Conservation (phyloP, 805 yeast species). For the Candida gorgasii region DNA sequence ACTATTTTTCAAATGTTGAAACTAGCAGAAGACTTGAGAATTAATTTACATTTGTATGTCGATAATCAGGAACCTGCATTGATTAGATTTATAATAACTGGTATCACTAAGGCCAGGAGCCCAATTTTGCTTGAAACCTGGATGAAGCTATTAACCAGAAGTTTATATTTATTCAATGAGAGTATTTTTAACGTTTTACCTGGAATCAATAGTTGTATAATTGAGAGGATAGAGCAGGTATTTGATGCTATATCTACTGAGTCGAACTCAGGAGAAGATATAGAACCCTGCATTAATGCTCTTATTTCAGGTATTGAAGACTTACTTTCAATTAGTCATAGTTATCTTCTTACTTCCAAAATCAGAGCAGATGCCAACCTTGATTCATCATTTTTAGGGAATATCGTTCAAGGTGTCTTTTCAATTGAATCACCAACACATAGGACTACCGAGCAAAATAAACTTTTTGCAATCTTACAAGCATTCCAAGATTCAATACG, state of each 20-base stretch:
- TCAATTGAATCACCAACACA: constrained; percentile 65
- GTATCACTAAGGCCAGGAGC: constrained; percentile 46
- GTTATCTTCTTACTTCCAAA: constrained; percentile 44
- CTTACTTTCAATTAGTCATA: constrained; percentile 58
- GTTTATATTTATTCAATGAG: constrained; percentile 51
- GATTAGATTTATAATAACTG: constrained; percentile 49
- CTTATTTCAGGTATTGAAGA: constrained; percentile 66
- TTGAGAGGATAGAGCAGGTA: constrained; percentile 35
- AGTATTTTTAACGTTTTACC: constrained; percentile 57
- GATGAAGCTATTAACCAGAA: constrained; percentile 51
- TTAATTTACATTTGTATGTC: constrained; percentile 31
- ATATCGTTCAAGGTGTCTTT: constrained; percentile 77
- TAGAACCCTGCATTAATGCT: constrained; percentile 46
- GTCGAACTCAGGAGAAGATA: constrained; percentile 26
- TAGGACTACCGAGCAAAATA: constrained; percentile 51
- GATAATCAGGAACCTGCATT: constrained; percentile 30
- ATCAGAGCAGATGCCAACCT: constrained; percentile 20
- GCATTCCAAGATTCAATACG: constrained; percentile 62
- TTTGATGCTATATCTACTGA: constrained; percentile 24
- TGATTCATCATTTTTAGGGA: constrained; percentile 54
- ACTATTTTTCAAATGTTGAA: constrained; percentile 31
- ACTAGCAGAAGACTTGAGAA: constrained; percentile 28
- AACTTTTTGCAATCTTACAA: constrained; percentile 56
- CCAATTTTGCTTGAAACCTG: constrained; percentile 47
- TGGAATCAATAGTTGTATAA: constrained; percentile 53